phyloP scores from a whole-genome alignment of 2,329 filamentous ascomycete genomes.

The Penicillium sp. region DNA sequence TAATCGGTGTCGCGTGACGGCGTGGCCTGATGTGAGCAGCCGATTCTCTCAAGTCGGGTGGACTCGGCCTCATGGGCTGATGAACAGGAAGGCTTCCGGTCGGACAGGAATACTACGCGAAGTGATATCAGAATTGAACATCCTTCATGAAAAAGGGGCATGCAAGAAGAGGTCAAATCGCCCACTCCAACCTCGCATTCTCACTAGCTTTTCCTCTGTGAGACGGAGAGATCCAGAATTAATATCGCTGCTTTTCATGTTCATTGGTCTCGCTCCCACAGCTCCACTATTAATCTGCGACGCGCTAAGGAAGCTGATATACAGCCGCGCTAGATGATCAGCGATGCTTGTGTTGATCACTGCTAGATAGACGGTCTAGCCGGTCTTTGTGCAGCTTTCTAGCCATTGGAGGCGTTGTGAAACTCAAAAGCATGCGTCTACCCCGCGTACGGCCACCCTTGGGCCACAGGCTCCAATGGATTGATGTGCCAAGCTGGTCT shows the following conservation, averaged over 20 bases:
- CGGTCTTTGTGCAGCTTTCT: not conserved
- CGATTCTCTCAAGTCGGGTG: not conserved
- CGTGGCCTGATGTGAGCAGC: slow-evolving; percentile 21
- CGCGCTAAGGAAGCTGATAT: slow-evolving; percentile 14
- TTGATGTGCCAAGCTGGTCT: slow-evolving; percentile 14
- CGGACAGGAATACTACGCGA: not conserved
- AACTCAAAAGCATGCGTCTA: not conserved
- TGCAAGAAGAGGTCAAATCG: not conserved
- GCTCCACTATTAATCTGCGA: slow-evolving; percentile 19
- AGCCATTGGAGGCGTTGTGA: not conserved
- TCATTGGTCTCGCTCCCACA: slow-evolving; percentile 7
- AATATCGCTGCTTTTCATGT: not conserved
- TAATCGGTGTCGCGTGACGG: slow-evolving; percentile 20
- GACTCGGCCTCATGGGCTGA: slow-evolving; percentile 23
- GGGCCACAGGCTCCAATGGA: slow-evolving; percentile 9
- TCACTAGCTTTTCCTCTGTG: not conserved
- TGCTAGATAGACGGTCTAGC: slow-evolving; percentile 16
- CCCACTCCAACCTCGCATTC: not conserved
- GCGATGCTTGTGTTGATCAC: slow-evolving; percentile 16
- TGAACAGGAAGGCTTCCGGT: slow-evolving; percentile 9
- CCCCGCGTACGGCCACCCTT: slow-evolving; percentile 6
- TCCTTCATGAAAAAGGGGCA: not conserved
- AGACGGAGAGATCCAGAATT: slow-evolving; percentile 5
- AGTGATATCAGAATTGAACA: not conserved
- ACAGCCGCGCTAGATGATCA: slow-evolving; percentile 24